Percentiles rank a stretch among this genome's conserved stretches.
Conservation (phyloP, 805 yeast genomes). For the Ogataea saltuana region DNA sequence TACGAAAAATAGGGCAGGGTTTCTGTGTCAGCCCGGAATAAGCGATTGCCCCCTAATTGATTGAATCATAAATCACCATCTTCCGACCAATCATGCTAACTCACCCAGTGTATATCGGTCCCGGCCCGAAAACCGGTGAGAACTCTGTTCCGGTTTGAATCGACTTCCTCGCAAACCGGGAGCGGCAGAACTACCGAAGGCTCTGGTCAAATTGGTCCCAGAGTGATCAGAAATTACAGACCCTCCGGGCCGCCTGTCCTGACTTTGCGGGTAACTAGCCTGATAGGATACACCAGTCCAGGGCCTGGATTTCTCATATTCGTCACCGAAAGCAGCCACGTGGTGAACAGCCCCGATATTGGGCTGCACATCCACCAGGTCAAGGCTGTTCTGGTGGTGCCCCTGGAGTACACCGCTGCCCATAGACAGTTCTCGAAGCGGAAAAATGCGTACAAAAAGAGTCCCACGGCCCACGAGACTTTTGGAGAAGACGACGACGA, state of each 20-base stretch:
- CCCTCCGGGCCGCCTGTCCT: not conserved
- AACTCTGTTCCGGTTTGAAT: not conserved
- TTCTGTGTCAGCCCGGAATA: too few species aligned
- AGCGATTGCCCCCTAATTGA: too few species aligned
- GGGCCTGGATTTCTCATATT: conserved; percentile 24
- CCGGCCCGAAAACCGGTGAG: not conserved
- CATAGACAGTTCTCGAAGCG: conserved; percentile 7
- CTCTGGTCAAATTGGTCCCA: not conserved
- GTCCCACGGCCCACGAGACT: too few species aligned
- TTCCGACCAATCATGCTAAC: not conserved
- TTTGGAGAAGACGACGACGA: conserved; percentile 8
- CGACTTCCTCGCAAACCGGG: not conserved
- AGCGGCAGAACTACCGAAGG: not conserved
- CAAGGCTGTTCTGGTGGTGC: conserved; percentile 22
- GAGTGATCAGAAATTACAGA: not conserved
- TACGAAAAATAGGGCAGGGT: not conserved
- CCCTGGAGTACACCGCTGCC: conserved; percentile 16
- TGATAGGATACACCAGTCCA: conserved; percentile 19
- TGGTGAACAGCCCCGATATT: conserved; percentile 3
- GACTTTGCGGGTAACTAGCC: not conserved
- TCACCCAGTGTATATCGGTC: not conserved
- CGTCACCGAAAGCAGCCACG: conserved; percentile 13
- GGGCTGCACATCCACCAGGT: conserved; percentile 15
- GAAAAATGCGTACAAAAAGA: not conserved
- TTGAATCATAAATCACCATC: too few species aligned